Evolutionary conservation across 2,329 filamentous ascomycete species (phyloP).

Genomic region (Daldinia sp.): DNA sequence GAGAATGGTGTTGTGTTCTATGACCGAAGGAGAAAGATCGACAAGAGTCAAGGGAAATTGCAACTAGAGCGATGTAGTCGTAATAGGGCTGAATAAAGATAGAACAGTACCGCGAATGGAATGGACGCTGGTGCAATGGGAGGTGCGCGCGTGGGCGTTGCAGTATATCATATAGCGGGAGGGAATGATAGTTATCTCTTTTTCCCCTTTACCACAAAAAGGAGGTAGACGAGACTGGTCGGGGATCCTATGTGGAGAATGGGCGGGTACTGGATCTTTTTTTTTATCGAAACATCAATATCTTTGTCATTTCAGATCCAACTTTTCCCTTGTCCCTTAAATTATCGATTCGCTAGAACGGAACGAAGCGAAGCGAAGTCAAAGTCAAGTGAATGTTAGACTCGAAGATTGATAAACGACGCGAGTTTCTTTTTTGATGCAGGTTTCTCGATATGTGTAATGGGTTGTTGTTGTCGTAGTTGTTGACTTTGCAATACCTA

Average conservation of each 20-base stretch:
- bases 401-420: constrained; percentile 14
- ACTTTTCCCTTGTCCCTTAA: constrained; percentile 20
- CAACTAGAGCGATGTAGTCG: constrained; percentile 14
- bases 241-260: constrained; percentile 43
- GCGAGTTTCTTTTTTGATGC: constrained; percentile 11
- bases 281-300: constrained; percentile 46
- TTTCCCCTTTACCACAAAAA: constrained; percentile 35
- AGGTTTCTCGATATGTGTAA: constrained; percentile 9
- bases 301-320: constrained; percentile 46
- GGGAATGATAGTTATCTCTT: constrained; percentile 23
- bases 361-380: constrained; percentile 6
- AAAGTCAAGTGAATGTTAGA: constrained; percentile 6
- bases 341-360: constrained; percentile 20
- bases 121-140: constrained; percentile 22
- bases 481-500: constrained; percentile 9
- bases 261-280: constrained; percentile 38
- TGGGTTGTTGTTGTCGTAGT: background rate
- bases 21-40: constrained; percentile 27
- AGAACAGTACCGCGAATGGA: constrained; percentile 18
- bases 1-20: constrained; percentile 19
- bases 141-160: constrained; percentile 25
- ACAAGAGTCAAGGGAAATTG: constrained; percentile 29
- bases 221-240: constrained; percentile 37
- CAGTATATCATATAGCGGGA: constrained; percentile 15
- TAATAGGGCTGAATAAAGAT: constrained; percentile 28